Conservation (phyloP, 1,284 basidiomycete species). For the Ganoderma boninense region DNA sequence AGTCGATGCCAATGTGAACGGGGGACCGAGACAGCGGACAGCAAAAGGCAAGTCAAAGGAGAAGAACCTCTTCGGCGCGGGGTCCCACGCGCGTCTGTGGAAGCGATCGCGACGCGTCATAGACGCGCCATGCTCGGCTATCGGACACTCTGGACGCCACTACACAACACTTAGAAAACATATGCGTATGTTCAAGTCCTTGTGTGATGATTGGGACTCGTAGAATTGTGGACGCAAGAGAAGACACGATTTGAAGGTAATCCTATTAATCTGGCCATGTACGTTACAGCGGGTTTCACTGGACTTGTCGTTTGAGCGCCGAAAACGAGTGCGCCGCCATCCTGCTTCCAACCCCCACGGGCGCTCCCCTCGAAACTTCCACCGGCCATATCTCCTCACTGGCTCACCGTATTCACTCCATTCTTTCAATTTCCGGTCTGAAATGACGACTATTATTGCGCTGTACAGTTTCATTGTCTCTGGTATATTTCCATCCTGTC, state of each 20-base stretch:
- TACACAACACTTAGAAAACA: neutral
- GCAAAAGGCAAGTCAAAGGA: neutral
- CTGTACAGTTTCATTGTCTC: no score
- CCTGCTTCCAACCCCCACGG: no score
- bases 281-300: no score
- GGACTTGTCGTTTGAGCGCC: no score
- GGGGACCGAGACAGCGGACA: neutral
- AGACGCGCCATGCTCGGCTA: slow-evolving; percentile 5
- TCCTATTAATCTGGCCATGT: neutral
- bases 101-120: slow-evolving; percentile 10
- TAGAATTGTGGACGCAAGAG: neutral
- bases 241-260: neutral
- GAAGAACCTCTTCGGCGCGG: slow-evolving; percentile 23
- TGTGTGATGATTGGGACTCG: neutral
- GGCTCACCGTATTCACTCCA: no score
- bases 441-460: no score
- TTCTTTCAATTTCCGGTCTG: no score
- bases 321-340: no score
- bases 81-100: slow-evolving; percentile 16
- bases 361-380: no score
- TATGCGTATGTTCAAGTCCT: neutral
- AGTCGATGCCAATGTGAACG: neutral
- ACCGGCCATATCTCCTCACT: no score
- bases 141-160: no score
- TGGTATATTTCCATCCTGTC: no score